Evolutionary conservation across 306 rosid species (phyloP), one percentile per base, ranked within the genome.

Genomic region (Vigna reflexopilosa): DNA sequence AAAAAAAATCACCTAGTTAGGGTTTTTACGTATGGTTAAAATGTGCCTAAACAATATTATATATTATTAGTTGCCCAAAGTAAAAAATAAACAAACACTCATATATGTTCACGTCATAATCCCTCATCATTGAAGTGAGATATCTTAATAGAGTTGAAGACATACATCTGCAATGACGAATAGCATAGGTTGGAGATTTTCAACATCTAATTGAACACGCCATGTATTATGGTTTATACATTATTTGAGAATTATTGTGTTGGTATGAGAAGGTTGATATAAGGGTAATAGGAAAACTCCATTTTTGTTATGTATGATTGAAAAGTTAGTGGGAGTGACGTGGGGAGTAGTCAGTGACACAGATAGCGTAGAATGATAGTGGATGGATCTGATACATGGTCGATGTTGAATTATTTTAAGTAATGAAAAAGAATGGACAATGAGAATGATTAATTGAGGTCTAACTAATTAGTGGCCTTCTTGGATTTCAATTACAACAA

Each of bases 241-340:
- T 68, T 73, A 78, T 73, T 67, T 61, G 19, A n/a, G 54, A 77
- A 73, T 71, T 64, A 57, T 84, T 47, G 70, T 54, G 48, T 45
- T 32, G 24, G 45, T 61, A 3, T 61, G 73, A 38, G 70, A 70
- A 38, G 78, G 76, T 15, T 52, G 65, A 42, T 54, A 36, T 73
- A 54, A 72, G 38, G 0, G 49, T 15, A 55, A 70, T 54, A 48
- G 15, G 55, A 72, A 55, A 70, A 30, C 11, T 1, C 45, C 68
- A 62, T 59, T 13, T 59, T 22, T 62, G 68, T 59, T 30, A 30
- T 52, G 68, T 15, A 77, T 44, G 17, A 5, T 5, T 82, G 6
- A 7, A 67, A 78, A 78, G 77, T 49, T 85, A 85, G 87, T 90
- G 95, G 73, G 81, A 70, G 85, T 87, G 88, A 83, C 67, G 86